These are phyloP conservation scores for Ogataea kodamae DNA, from an alignment of 805 yeast genomes.

Conservation along the genomic window DNA sequence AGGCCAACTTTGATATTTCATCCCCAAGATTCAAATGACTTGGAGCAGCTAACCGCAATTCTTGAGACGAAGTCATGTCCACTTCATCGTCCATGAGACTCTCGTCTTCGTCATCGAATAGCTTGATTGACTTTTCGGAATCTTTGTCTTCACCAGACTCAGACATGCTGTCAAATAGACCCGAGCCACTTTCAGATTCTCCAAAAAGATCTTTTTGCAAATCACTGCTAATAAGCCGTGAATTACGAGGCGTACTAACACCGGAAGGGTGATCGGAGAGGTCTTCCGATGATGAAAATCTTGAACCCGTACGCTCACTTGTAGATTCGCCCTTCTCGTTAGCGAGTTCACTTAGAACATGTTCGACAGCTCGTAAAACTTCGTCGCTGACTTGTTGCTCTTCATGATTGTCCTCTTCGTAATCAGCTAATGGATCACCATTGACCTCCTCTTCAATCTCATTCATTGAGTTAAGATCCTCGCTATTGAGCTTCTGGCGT, in stretches of 20 bases:
- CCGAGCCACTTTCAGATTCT: constrained; percentile 12
- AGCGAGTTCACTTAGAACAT: constrained; percentile 62
- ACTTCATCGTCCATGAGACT: constrained; percentile 14
- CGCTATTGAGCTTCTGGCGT: neutral
- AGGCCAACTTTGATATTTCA: constrained; percentile 56
- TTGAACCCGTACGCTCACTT: constrained; percentile 4
- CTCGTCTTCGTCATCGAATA: constrained; percentile 32
- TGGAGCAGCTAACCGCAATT: constrained; percentile 55
- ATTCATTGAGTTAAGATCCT: constrained; percentile 1
- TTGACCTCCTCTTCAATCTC: constrained; percentile 24
- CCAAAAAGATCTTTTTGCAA: constrained; percentile 35
- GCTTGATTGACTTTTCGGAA: constrained; percentile 23
- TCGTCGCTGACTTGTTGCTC: constrained; percentile 40
- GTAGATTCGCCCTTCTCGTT: constrained; percentile 19
- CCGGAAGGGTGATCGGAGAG: constrained; percentile 12
- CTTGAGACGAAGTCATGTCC: constrained; percentile 24
- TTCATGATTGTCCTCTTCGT: constrained; percentile 30
- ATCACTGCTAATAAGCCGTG: constrained; percentile 29
- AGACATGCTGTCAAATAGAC: constrained; percentile 20
- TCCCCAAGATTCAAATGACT: constrained; percentile 64
- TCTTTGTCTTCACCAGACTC: constrained; percentile 23
- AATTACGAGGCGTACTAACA: constrained; percentile 19
- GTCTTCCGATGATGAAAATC: constrained; percentile 14
- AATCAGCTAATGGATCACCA: constrained; percentile 33
- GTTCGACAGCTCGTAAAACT: constrained; percentile 61